Conservation (phyloP, 129 eudicot species). For the Cynara cardunculus region DNA sequence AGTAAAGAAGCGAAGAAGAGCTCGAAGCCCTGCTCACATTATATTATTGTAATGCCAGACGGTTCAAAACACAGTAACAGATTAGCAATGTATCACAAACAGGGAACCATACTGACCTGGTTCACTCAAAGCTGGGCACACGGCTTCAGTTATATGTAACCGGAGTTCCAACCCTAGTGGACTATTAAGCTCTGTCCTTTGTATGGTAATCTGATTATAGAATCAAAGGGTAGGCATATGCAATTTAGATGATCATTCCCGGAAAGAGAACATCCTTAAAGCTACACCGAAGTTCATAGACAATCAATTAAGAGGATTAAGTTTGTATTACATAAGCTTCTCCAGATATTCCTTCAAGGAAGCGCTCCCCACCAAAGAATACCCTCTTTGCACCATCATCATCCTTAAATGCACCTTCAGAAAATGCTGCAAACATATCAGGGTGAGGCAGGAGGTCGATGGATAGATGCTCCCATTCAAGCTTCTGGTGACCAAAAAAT, state of each 20-base stretch:
- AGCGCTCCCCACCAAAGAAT: slow-evolving; percentile 96
- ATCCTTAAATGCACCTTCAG: slow-evolving; percentile 78
- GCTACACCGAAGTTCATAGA: slow-evolving; percentile 22
- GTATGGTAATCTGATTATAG: slow-evolving; percentile 76
- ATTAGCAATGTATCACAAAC: slow-evolving; percentile 15
- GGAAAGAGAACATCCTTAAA: slow-evolving; percentile 11
- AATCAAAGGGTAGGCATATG: slow-evolving; percentile 10
- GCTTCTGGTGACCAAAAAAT: slow-evolving; percentile 64
- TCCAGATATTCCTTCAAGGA: slow-evolving; percentile 95
- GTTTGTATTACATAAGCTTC: slow-evolving; percentile 84
- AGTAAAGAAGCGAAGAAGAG: slow-evolving; percentile 92
- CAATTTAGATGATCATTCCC: slow-evolving; percentile 17
- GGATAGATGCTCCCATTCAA: slow-evolving; percentile 93
- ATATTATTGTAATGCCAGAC: slow-evolving; percentile 5
- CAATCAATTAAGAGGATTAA: slow-evolving; percentile 27
- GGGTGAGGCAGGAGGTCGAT: slow-evolving; percentile 98
- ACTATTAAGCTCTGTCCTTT: slow-evolving; percentile 81
- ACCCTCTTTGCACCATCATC: slow-evolving; percentile 94
- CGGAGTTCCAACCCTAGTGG: slow-evolving; percentile 93
- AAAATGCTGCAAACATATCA: slow-evolving; percentile 78
- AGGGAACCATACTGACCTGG: slow-evolving; percentile 59
- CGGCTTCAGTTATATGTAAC: slow-evolving; percentile 86
- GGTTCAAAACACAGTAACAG: slow-evolving; percentile 1
- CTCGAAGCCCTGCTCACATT: slow-evolving; percentile 73
- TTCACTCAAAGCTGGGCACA: slow-evolving; percentile 97